These are phyloP conservation scores for Endocarpon pusillum DNA, from an alignment of 495 filamentous ascomycete genomes.

Conservation along the genomic window DNA sequence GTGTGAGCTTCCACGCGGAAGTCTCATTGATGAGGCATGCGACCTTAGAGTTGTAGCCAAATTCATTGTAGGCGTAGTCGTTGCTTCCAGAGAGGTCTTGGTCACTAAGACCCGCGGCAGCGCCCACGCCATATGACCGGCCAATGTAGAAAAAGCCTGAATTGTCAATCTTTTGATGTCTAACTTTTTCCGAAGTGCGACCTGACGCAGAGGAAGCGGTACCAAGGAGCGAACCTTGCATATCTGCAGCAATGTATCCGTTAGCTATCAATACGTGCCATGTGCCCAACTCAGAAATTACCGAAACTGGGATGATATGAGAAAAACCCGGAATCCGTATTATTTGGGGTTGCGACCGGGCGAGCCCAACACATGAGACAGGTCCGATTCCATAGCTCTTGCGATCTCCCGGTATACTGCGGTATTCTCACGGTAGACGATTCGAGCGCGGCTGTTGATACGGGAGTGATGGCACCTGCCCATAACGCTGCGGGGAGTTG, in stretches of 20 bases:
- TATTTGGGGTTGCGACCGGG: neutral
- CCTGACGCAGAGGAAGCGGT: constrained; percentile 13
- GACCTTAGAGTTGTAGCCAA: constrained; percentile 11
- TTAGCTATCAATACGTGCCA: constrained; percentile 15
- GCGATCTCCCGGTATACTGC: constrained; percentile 11
- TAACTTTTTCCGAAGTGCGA: constrained; percentile 2
- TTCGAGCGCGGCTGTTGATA: constrained; percentile 2
- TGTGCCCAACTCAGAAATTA: constrained; percentile 8
- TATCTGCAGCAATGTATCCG: constrained; percentile 13
- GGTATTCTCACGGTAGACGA: constrained; percentile 9
- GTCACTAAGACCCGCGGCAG: constrained; percentile 17
- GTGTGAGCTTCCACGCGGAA: neutral
- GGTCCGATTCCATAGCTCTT: no score
- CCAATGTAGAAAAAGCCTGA: constrained; percentile 17
- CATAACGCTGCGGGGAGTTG: constrained; percentile 11
- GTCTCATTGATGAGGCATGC: constrained; percentile 16
- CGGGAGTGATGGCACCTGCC: constrained; percentile 21
- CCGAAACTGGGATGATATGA: neutral
- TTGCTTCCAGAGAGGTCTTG: constrained; percentile 4
- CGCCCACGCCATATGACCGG: constrained; percentile 20
- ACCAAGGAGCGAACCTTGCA: constrained; percentile 12
- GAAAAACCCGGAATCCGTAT: constrained; percentile 1
- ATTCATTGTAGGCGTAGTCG: constrained; percentile 16
- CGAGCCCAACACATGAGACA: no score
- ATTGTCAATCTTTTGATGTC: constrained; percentile 19